These are phyloP conservation scores for Vigna angularis DNA, from an alignment of 306 rosid genomes.

Conservation along the genomic window DNA sequence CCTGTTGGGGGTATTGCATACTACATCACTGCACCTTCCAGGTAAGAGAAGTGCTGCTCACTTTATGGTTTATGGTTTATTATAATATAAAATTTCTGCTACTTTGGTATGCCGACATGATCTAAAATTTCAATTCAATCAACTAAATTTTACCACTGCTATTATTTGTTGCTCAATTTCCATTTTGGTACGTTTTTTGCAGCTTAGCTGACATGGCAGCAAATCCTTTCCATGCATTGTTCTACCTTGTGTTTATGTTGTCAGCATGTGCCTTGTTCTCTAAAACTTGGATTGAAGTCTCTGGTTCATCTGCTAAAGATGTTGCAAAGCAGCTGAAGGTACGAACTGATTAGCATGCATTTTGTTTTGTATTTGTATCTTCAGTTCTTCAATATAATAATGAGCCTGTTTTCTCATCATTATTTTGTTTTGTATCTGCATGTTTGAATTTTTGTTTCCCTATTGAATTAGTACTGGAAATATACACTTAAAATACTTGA, in stretches of 20 bases:
- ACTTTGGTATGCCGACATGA: background rate
- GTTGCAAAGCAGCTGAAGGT: conserved; percentile 81
- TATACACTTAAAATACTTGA: background rate
- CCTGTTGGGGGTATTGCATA: conserved; percentile 78
- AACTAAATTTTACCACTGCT: background rate
- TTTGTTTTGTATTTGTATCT: background rate
- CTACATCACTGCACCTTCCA: conserved; percentile 70
- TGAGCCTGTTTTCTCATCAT: background rate
- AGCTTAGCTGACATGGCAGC: conserved; percentile 84
- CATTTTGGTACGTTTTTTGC: background rate
- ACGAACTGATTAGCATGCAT: conserved; percentile 44
- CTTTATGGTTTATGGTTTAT: background rate
- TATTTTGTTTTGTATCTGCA: no score
- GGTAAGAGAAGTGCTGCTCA: conserved; percentile 42
- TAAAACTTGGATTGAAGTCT: conserved; percentile 81
- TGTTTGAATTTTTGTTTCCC: conserved; percentile 8
- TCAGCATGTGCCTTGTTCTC: conserved; percentile 77
- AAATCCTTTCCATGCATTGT: conserved; percentile 72
- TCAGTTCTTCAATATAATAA: background rate
- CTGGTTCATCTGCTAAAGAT: conserved; percentile 76
- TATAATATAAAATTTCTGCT: conserved; percentile 25
- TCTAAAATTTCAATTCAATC: conserved; percentile 33
- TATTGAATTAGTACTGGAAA: background rate
- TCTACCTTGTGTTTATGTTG: conserved; percentile 69
- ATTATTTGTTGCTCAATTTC: background rate